Evolutionary conservation across 169 alveolate genomes (phyloP).

Genomic region (Cryptosporidium parvum): DNA sequence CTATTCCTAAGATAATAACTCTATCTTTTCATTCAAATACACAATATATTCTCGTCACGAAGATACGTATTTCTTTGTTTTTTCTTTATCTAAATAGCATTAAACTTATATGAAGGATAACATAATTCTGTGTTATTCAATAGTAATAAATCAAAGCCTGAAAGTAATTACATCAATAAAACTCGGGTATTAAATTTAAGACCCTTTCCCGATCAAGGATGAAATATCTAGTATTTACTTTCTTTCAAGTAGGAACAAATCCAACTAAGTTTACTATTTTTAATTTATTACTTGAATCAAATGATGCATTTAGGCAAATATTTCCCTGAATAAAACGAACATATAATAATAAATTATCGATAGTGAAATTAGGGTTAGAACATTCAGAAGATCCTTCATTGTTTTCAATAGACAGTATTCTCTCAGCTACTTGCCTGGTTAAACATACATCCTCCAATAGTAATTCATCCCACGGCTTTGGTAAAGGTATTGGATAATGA

Average conservation of each 20-base stretch:
- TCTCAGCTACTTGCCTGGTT: conserved; percentile 29
- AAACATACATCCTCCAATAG: background rate
- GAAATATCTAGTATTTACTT: too few species aligned
- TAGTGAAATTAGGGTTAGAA: background rate
- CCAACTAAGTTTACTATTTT: conserved; percentile 24
- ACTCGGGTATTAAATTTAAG: too few species aligned
- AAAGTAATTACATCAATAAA: too few species aligned
- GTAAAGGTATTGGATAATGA: conserved; percentile 33
- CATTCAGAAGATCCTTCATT: background rate
- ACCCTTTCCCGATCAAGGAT: too few species aligned
- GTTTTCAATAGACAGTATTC: conserved; percentile 22
- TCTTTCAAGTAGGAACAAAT: conserved; percentile 30
- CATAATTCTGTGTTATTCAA: too few species aligned
- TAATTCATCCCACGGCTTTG: conserved; percentile 49
- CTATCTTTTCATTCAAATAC: too few species aligned
- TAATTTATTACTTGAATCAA: background rate
- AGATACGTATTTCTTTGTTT: background rate
- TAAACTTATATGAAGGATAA: background rate
- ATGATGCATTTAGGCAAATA: conserved; percentile 22
- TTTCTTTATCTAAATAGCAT: background rate
- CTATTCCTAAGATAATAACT: too few species aligned
- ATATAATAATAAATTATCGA: conserved; percentile 2
- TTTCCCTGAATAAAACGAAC: conserved; percentile 67
- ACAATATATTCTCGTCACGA: too few species aligned
- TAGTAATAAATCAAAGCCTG: too few species aligned